These are phyloP conservation scores for Vitis hybrid DNA, from an alignment of 177 flowering plant species.

Conservation along the genomic window DNA sequence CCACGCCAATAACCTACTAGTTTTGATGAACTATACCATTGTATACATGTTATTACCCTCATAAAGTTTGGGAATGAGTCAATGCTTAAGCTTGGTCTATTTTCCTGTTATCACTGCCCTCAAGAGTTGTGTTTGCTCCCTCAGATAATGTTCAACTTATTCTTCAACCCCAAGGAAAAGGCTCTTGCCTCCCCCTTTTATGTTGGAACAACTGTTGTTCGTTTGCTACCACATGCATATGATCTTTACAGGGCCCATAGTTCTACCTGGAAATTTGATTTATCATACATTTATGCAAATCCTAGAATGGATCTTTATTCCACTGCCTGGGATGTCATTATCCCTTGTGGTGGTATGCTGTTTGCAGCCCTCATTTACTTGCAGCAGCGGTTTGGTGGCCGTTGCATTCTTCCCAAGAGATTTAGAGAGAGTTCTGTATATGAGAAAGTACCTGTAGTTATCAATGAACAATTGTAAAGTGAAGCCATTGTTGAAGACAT, in stretches of 20 bases:
- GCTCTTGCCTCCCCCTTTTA: slow-evolving; percentile 59
- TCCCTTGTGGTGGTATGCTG: slow-evolving; percentile 49
- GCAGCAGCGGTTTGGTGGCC: slow-evolving; percentile 83
- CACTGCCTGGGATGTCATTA: slow-evolving; percentile 74
- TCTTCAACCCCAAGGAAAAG: slow-evolving; percentile 43
- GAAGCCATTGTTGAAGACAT: background rate
- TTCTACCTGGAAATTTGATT: slow-evolving; percentile 19
- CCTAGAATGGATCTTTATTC: slow-evolving; percentile 64
- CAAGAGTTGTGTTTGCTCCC: too few relatives aligned
- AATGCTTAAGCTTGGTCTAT: too few relatives aligned
- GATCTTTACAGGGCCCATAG: slow-evolving; percentile 67
- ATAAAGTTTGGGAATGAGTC: too few relatives aligned
- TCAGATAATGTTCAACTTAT: slow-evolving; percentile 67
- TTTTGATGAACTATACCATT: too few relatives aligned
- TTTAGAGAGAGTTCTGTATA: slow-evolving; percentile 31
- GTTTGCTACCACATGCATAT: slow-evolving; percentile 73
- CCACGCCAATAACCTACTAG: too few relatives aligned
- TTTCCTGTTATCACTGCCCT: too few relatives aligned
- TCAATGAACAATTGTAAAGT: slow-evolving; percentile 18
- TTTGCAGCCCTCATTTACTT: slow-evolving; percentile 57
- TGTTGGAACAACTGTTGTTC: slow-evolving; percentile 63
- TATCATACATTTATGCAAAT: slow-evolving; percentile 57
- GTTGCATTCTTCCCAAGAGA: slow-evolving; percentile 54
- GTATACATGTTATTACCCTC: too few relatives aligned
- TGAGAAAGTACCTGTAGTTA: slow-evolving; percentile 41